Base-by-base conservation (phyloP, 2,329 filamentous ascomycete genomes). In the Phialemonium atrogriseum region DNA sequence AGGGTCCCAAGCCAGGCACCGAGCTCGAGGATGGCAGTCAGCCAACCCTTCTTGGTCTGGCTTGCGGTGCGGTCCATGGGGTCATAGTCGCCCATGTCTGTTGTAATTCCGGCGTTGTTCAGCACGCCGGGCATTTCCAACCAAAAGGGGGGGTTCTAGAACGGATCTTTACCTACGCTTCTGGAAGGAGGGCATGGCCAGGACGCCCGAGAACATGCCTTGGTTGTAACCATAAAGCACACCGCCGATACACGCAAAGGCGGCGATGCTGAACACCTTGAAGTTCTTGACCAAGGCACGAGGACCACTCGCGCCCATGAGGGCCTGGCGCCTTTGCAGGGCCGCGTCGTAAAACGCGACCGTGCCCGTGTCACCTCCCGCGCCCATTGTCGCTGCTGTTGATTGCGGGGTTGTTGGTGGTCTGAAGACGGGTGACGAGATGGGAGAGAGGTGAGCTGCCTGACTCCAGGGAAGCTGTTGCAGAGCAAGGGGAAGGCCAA, bases 1-100 rank as follows among this genome's bases (percentile, higher is more conserved):
- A 88, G 55, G 0, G 78, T 73, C 22, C 83, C 83, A n/a, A 84
- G 49, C 81, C 81, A 87, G 25, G 81, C 82, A 32, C 82, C 82
- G 2, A 87, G 69, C 49, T 86, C 80, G 16, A 87, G 71, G 41
- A 85, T 84, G 3, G 80, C 66, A 1, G 70, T 75, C 5, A 77
- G 49, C 71, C 70, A 76, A 11, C 71, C 72, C 45, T 75, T 75
- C 41, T 68, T 65, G 5, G 67, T 67, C 45, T 66, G 61, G 36
- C 67, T 54, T n/a, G 59, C 58, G 11, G 49, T 57, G 21, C 54
- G 46, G 37, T 64, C 56, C 25, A 63, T 42, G 3, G 60, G 60
- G 37, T 64, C 62, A 40, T 73, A 73, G 20, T 64, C 62, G 30
- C 66, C 70, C 70, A 75, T 76, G 36, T 76, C 67, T 71, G 10